Evolutionary conservation across 2,329 filamentous ascomycete species (phyloP), one percentile per base, ranked within the genome.

Genomic region (Aspergillus phoenicis): DNA sequence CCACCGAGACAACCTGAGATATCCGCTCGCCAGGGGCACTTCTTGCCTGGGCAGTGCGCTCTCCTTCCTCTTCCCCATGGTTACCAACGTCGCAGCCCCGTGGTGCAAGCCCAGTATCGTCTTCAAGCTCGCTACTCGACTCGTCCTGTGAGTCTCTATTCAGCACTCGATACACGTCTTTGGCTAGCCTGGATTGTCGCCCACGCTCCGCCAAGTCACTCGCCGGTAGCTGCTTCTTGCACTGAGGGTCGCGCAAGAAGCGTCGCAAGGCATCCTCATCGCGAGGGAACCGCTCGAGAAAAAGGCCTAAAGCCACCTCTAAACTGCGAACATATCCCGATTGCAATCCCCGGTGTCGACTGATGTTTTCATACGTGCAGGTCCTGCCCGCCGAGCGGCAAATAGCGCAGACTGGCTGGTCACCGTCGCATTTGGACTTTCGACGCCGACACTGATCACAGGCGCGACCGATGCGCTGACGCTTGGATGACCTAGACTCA

Each of bases 251-350:
- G 8, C 22, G 52, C 22, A 54, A 8, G 10, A 43, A 8, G 6
- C 52, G 38, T 20, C 39, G 52, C 52, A 54, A 11, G 2, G 20
- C 41, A 15, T 26, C 17, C 36, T 41, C 52, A 26, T 20, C 17
- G 2, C 13, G n/a, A 11, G 52, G 52, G 5, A 54, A 17, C 5
- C 20, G 20, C 8, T 54, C 36, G 11, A 54, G 17, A 4, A 52
- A 22, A 4, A 85, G 87, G 10, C 86, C 87, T n/a, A 89, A 77
- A 2, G 85, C 83, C 22, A 88, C 77, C 73, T 92, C 89, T 17
- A 91, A 78, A 0, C 87, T 88, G 17, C 89, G 83, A 41, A 91
- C 87, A 69, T 91, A 91, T 17, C 89, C 89, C n/a, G 89, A 88
- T 66, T 89, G 88, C 15, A 92, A 85, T 2, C 89, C 89, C 62